Base-by-base conservation (phyloP, 352 stramenopile genomes). In the Phytophthora macrochlamydospora region DNA sequence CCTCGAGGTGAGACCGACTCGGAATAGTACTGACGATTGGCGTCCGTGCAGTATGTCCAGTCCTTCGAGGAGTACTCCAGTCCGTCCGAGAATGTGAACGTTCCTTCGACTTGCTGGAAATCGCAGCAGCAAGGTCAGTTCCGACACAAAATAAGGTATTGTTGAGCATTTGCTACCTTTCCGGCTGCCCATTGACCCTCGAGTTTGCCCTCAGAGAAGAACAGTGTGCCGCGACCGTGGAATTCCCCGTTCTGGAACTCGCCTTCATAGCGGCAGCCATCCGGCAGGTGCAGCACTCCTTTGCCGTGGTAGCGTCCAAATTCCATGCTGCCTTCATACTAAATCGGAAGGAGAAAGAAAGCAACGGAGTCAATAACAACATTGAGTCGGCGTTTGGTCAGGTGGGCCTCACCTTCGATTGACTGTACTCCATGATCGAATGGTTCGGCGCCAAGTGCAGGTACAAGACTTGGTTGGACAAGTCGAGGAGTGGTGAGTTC, bases 171-270 rank as follows among this genome's bases (percentile, higher is more conserved):
- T 52, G n/a, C 51, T 71, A 92, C 83, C 69, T 91, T 92, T 11
- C 87, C 87, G 28, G 83, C 76, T 9, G 72, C 69, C 87, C 87
- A 94, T 50, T 73, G 69, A 37, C 85, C 85, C 55, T 91, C 83
- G 12, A 92, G 73, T 56, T 86, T 81, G 7, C 87, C 87, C 38
- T 92, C 77, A 1, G 71, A 37, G 43, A 94, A 91, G 64, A 76
- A 91, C 2, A 94, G 76, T 30, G 79, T 92, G 8, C 87, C 87
- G 8, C 71, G 79, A 31, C 87, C 87, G 50, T 94, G 87, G 63
- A 94, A 94, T 28, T 91, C 78, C 3, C 87, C 87, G 24, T 94
- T 91, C 32, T 78, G 63, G 62, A 93, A 94, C 51, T 93, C 87
- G 37, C 87, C 85, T 72, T 94, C 87, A 68, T 94, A 94, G 6